A percentile compares a stretch with the other conserved stretches of the same genome.
phyloP scores from a whole-genome alignment of 257 asterid species.

The Osmanthus fragrans region DNA sequence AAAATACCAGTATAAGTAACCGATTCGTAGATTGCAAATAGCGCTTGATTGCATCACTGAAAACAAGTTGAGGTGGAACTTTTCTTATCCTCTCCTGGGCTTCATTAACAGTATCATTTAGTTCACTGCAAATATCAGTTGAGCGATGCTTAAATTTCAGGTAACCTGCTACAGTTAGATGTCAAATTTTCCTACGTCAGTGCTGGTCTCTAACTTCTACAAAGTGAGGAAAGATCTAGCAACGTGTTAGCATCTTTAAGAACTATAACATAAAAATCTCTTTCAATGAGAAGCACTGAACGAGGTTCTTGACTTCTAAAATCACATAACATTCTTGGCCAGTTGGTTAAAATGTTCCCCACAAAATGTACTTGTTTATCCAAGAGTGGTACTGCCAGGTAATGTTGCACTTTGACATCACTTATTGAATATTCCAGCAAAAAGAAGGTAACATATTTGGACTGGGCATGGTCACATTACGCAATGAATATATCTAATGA shows the following conservation, averaged over 20 bases:
- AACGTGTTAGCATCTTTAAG: background rate
- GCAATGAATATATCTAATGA: background rate
- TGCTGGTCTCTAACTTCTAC: background rate
- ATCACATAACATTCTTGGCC: background rate
- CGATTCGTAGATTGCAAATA: constrained; percentile 75
- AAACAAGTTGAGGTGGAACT: constrained; percentile 66
- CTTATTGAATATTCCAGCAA: background rate
- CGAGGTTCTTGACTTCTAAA: background rate
- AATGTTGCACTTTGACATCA: background rate
- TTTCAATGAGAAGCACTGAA: background rate
- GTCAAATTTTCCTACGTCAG: background rate
- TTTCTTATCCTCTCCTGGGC: constrained; percentile 84
- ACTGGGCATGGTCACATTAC: background rate
- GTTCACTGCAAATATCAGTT: constrained; percentile 61
- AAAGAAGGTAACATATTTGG: background rate
- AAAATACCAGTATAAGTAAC: constrained; percentile 74
- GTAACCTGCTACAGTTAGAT: background rate
- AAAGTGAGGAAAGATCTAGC: background rate
- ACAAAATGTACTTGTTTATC: background rate
- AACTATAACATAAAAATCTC: background rate
- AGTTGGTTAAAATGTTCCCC: background rate
- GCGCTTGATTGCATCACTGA: constrained; percentile 54
- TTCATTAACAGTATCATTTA: constrained; percentile 89
- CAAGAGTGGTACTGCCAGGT: background rate
- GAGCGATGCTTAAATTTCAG: background rate